A percentile compares a stretch with the other conserved stretches of the same genome.
These are phyloP conservation scores for Plasmodium gallinaceum DNA, from an alignment of 169 alveolate genomes.

Conservation along the genomic window DNA sequence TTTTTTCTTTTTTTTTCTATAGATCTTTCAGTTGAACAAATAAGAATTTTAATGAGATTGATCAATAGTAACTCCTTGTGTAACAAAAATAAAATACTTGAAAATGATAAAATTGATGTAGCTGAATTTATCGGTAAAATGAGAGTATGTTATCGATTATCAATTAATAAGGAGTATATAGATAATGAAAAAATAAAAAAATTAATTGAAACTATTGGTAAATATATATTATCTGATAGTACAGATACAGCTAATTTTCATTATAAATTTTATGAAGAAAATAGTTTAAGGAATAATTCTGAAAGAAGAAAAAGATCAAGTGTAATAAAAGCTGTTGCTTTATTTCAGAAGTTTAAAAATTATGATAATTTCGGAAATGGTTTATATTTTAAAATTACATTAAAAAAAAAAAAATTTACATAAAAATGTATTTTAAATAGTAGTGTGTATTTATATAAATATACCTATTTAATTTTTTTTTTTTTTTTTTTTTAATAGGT, in stretches of 20 bases:
- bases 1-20: neutral
- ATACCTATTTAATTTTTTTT: neutral
- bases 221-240: conserved; percentile 87
- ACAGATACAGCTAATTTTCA: conserved; percentile 89
- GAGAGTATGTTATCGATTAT: conserved; percentile 86
- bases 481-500: conserved; percentile 67
- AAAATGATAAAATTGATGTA: conserved; percentile 82
- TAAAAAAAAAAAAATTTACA: neutral
- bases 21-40: conserved; percentile 89
- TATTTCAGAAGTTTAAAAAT: conserved; percentile 90
- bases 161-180: conserved; percentile 81
- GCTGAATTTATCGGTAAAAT: conserved; percentile 90
- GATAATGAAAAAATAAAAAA: conserved; percentile 86
- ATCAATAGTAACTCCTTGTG: conserved; percentile 84
- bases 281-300: conserved; percentile 22
- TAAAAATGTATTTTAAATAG: neutral
- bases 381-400: neutral
- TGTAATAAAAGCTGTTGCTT: conserved; percentile 90
- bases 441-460: neutral
- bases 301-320: conserved; percentile 86
- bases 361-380: conserved; percentile 84
- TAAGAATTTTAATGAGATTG: conserved; percentile 86
- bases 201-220: conserved; percentile 89
- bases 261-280: conserved; percentile 83
- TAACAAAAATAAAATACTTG: conserved; percentile 80